Evolutionary conservation across 495 filamentous ascomycete species (phyloP), one percentile per base, ranked within the genome.

Genomic region (Rhypophila decipiens): DNA sequence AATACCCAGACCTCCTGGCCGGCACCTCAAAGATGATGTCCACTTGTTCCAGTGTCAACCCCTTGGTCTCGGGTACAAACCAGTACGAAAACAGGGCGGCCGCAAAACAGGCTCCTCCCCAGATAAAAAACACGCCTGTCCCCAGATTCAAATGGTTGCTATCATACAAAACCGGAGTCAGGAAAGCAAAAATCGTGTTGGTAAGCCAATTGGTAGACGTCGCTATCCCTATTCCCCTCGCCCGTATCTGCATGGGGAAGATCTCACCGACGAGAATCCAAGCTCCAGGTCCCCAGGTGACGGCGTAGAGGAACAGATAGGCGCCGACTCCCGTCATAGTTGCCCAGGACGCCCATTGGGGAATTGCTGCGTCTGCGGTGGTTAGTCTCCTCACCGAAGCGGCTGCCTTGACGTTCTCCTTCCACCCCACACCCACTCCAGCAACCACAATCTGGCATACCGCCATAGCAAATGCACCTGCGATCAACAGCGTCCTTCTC

Each of bases 201-300:
- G 82, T 87, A 64, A 88, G 78, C 86, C 86, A 90, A 68, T 88
- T 88, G 27, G 82, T 79, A 3, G 85, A 84, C 1, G 83, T 87
- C 4, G 84, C 80, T 67, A 89, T 79, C 44, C 82, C 84, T 22
- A 88, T 72, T 51, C 73, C 73, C 67, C 84, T 84, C 43, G 85
- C 84, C 23, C 85, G 82, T 40, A 76, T 73, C 66, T 85, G 85
- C 42, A 88, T 68, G 7, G 81, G 78, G 66, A 77, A 89, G 34
- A 88, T 76, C 53, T 89, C 85, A 22, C 84, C 83, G 0, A 79
- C 85, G 3, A 88, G 80, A 18, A 86, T 79, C 64, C 56, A 57
- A 8, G 80, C 83, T 31, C 80, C 72, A 3, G 85, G 85, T 24
- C 85, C 85, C 85, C 85, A 88, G 8, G 82, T 81, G 15, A 71